phyloP scores from a whole-genome alignment of 805 yeast genomes.

The Isabelozyma rhagii region DNA sequence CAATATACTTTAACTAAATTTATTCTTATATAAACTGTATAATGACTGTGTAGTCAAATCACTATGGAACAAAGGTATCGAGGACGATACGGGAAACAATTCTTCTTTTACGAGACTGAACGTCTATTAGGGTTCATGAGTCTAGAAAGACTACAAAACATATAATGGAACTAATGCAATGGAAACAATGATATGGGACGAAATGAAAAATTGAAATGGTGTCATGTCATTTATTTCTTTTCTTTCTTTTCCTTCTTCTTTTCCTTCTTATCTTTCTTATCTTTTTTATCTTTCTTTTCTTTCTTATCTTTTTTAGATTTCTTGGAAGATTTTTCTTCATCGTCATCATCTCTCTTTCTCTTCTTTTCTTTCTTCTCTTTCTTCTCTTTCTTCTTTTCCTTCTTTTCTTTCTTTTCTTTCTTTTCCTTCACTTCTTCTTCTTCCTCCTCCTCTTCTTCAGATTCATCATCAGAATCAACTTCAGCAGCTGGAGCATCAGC shows the following conservation, averaged over 20 bases:
- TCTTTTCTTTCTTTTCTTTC: conserved; percentile 29
- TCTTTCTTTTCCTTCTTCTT: conserved; percentile 15
- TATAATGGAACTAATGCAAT: not conserved
- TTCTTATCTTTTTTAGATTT: conserved; percentile 21
- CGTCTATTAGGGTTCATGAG: not conserved
- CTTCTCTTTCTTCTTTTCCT: conserved; percentile 25
- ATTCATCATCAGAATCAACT: conserved; percentile 26
- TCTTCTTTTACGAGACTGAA: not conserved
- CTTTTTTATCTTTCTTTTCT: conserved; percentile 12
- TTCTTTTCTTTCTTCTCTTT: conserved; percentile 17
- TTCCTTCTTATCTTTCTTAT: conserved; percentile 3
- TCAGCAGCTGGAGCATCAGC: conserved; percentile 68
- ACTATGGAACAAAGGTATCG: not conserved
- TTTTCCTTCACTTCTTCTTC: conserved; percentile 25
- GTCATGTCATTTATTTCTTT: conserved; percentile 7
- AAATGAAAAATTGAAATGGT: not conserved
- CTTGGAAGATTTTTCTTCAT: conserved; percentile 18
- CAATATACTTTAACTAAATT: not conserved
- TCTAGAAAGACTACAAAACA: not conserved
- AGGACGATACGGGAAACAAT: not conserved
- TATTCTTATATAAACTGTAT: not conserved
- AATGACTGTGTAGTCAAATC: not conserved
- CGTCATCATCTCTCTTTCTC: conserved; percentile 23
- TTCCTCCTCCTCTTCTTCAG: conserved; percentile 26
- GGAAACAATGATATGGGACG: not conserved